Conservation (phyloP, 257 asterid genomes). For the Asclepias syriaca region DNA sequence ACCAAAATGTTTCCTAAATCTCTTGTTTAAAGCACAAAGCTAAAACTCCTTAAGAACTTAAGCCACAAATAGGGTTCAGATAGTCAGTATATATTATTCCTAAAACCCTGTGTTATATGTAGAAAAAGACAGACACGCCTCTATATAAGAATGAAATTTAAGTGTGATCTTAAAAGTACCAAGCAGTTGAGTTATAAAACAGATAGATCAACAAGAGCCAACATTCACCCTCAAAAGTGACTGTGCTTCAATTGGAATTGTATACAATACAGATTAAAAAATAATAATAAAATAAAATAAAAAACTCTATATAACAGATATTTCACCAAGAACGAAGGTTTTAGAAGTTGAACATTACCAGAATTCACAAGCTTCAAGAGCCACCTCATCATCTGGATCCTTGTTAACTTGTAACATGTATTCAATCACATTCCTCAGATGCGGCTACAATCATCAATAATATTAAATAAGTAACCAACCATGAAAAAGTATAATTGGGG, state of each 20-base stretch:
- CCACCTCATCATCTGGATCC: slow-evolving; percentile 90
- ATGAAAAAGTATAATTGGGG: not conserved
- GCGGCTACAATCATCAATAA: slow-evolving; percentile 62
- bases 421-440: slow-evolving; percentile 74
- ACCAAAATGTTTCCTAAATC: not conserved
- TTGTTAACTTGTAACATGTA: slow-evolving; percentile 86
- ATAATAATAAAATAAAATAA: not conserved
- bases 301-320: not conserved
- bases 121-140: not conserved
- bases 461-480: slow-evolving; percentile 17
- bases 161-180: not conserved
- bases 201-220: not conserved
- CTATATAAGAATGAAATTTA: not conserved
- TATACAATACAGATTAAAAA: not conserved
- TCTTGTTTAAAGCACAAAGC: not conserved
- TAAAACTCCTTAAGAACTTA: not conserved
- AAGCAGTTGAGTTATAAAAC: not conserved
- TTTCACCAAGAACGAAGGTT: not conserved
- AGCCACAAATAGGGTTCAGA: not conserved
- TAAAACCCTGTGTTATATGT: not conserved
- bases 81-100: not conserved
- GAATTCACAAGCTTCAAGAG: slow-evolving; percentile 99
- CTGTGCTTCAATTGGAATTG: not conserved
- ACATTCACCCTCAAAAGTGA: not conserved
- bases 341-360: slow-evolving; percentile 40